A percentile compares a stretch with the other conserved stretches of the same genome.
phyloP scores from a whole-genome alignment of 2,329 filamentous ascomycete genomes.

The Fusarium sp. region DNA sequence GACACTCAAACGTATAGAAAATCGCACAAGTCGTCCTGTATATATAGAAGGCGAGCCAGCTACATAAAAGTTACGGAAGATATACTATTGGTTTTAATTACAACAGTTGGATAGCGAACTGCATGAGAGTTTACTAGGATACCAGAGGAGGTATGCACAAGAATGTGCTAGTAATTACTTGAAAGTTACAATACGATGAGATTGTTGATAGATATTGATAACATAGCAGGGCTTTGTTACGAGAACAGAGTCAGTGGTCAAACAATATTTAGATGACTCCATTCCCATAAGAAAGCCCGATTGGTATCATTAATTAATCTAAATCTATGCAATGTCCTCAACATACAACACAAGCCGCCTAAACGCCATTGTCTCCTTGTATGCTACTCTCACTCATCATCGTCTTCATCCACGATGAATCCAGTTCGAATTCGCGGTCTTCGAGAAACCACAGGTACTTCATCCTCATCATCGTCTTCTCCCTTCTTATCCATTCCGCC shows the following conservation, averaged over 20 bases:
- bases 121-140: background rate
- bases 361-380: conserved; percentile 29
- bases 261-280: background rate
- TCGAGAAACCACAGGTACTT: conserved; percentile 49
- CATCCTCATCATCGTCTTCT: conserved; percentile 51
- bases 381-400: conserved; percentile 52
- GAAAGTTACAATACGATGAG: background rate
- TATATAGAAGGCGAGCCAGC: background rate
- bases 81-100: conserved; percentile 21
- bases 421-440: conserved; percentile 63
- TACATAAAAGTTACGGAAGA: conserved; percentile 2
- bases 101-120: background rate
- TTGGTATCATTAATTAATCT: conserved; percentile 30
- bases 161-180: background rate
- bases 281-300: background rate
- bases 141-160: background rate
- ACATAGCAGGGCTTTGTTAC: background rate
- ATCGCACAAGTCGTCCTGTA: background rate
- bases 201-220: background rate
- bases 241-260: background rate
- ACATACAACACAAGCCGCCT: conserved; percentile 1
- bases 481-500: conserved; percentile 46
- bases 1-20: conserved; percentile 20
- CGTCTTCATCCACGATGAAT: conserved; percentile 70
- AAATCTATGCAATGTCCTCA: background rate